These are phyloP conservation scores for Pleurostoma richardsiae DNA, from an alignment of 2,329 filamentous ascomycete genomes.

Conservation along the genomic window DNA sequence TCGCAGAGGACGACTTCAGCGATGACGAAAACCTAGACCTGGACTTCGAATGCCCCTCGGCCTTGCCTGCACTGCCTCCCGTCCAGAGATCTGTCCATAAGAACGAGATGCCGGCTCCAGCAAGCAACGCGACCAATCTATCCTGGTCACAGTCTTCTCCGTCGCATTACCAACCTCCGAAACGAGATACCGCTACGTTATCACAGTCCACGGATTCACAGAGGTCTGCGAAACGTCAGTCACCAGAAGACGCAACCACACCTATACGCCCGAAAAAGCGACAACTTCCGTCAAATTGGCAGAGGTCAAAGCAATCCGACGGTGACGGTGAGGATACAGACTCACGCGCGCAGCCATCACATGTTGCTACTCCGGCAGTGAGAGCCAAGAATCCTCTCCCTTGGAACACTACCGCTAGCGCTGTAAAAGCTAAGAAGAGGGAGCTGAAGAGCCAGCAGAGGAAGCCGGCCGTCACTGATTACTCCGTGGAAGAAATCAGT, in stretches of 20 bases:
- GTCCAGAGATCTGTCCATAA: constrained; percentile 16
- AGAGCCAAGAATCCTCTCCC: constrained; percentile 31
- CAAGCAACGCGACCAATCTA: constrained; percentile 29
- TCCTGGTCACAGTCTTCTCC: constrained; percentile 70
- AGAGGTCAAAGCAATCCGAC: constrained; percentile 17
- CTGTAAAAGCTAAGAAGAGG: constrained; percentile 73
- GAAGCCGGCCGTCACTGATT: constrained; percentile 33
- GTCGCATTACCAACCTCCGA: constrained; percentile 38
- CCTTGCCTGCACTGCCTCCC: constrained; percentile 31
- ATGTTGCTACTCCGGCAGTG: constrained; percentile 23
- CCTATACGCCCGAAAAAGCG: constrained; percentile 51
- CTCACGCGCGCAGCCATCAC: constrained; percentile 18
- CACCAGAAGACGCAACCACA: constrained; percentile 20
- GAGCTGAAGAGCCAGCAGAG: constrained; percentile 62
- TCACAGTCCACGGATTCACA: constrained; percentile 7
- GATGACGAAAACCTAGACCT: constrained; percentile 74
- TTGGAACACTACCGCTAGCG: constrained; percentile 73
- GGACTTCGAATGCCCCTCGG: constrained; percentile 57
- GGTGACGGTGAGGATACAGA: constrained; percentile 25
- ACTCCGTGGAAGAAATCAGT: constrained; percentile 39
- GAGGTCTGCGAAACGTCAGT: constrained; percentile 35
- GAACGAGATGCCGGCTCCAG: constrained; percentile 19
- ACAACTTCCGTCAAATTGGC: constrained; percentile 52
- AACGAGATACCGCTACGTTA: constrained; percentile 6
- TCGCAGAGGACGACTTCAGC: constrained; percentile 80